Base-by-base conservation (phyloP, 2,329 filamentous ascomycete species). In the Chalara sp. region DNA sequence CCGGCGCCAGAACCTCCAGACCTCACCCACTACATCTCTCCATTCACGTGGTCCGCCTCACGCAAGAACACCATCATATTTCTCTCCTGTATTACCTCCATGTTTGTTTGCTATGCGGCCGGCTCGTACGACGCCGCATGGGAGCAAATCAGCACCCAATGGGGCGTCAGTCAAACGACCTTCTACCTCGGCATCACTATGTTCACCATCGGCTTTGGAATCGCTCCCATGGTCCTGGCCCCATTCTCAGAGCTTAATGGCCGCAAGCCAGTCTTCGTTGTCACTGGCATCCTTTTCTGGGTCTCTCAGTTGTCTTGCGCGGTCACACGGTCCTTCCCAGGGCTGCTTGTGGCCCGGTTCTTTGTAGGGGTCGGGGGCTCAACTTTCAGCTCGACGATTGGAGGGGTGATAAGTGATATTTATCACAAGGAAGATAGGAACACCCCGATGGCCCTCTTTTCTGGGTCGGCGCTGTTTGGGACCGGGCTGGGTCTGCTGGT, bases 211-310 rank as follows among this genome's bases (percentile, higher is more conserved):
- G 90, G 91, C 4, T 96, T 96, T 58, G 89, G 79, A 0, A 67
- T 90, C 29, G 86, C 88, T 0, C 91, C 91, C 0, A 96, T 96
- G 90, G 75, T 89, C 1, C 76, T 96, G 0, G 91, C 91, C 0
- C 91, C 91, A 0, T 85, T 96, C 57, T 89, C 85, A 1, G 91
- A 96, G 68, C 85, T 95, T 64, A 89, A 93, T 67, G 91, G 91
- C 4, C 81, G 91, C 2, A 82, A 88, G 49, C 88, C 90, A 0
- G 87, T 95, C 33, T 93, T 96, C 61, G 75, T 91, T 29, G 73
- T 75, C 1, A 84, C 87, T 6, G 89, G 89, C 0, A 63, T 86
- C 12, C 63, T 95, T 1, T 93, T 86, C 61, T 79, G 89, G 52
- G 63, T 76, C 12, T 87, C 83, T 63, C 84, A 21, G 21, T 21